Base-by-base conservation (phyloP, 208 protist genomes). In the Leishmania tarentolae region DNA sequence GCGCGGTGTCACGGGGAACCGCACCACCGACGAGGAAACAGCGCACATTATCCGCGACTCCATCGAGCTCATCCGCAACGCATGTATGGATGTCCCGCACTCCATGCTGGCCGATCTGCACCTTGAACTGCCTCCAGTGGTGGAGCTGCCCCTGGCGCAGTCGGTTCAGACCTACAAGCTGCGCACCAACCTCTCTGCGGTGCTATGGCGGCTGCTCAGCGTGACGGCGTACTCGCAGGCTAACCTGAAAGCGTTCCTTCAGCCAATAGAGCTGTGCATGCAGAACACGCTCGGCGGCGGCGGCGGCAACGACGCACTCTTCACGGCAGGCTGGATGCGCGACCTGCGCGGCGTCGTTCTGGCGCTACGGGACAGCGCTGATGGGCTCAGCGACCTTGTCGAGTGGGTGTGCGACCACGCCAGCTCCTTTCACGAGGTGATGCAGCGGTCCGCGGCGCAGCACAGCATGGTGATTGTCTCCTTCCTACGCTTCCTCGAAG, bases 311-410 rank as follows among this genome's bases (percentile, higher is more conserved):
- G 80, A 78, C 50, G 75, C 92, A 40, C 85, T 87, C 72, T 97
- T 93, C 87, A 81, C 93, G 42, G 94, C 94, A 1, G 94, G 94
- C n/a, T 97, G 92, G 91, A 87, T 97, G 81, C 92, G 91, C 15
- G 94, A 97, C 76, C 68, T 97, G 72, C 90, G 94, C 13, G 94
- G 94, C 76, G 90, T 91, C 7, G 88, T 86, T 28, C 78, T 88
- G 44, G 91, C 91, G 50, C 74, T 94, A 53, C 87, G 86, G 50
- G 85, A 91, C 57, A 75, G 87, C 68, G 68, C 81, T 40, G 76
- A 88, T 57, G 80, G 79, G 31, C 88, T 92, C 80, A 81, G 77
- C 21, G 94, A 97, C 79, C 91, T 97, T 78, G 76, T 95, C 28
- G 90, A 95, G 76, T 97, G 94, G 94, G 91, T 93, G 73, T 92